A percentile compares a stretch with the other conserved stretches of the same genome.
Evolutionary conservation across 371 early-diverging fungal species (phyloP).

Genomic region (Lichtheimia corymbifera): DNA sequence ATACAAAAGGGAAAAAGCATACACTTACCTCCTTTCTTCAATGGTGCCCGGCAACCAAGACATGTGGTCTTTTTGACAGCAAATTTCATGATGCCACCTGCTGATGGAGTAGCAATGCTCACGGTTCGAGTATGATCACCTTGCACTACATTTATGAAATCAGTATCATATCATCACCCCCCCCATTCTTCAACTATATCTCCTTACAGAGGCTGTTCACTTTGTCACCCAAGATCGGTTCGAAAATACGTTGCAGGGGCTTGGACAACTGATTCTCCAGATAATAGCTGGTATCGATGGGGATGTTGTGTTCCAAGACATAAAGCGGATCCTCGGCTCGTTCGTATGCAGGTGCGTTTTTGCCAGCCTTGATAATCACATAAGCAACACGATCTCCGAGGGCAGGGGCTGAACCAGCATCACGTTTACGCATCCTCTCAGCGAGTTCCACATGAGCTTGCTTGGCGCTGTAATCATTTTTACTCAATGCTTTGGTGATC

Average conservation of each 20-base stretch:
- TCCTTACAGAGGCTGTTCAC: conserved; percentile 67
- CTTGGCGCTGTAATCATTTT: conserved; percentile 95
- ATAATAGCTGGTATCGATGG: conserved; percentile 99
- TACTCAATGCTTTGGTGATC: conserved; percentile 97
- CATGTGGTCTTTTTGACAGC: conserved; percentile 90
- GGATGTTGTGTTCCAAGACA: conserved; percentile 98
- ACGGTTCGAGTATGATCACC: conserved; percentile 95
- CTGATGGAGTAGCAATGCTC: conserved; percentile 82
- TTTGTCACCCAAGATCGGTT: conserved; percentile 96
- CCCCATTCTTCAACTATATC: neutral
- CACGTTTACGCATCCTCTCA: conserved; percentile 96
- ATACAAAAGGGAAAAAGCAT: neutral
- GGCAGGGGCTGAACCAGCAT: conserved; percentile 95
- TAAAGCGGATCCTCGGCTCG: conserved; percentile 99
- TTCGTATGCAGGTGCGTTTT: conserved; percentile 93
- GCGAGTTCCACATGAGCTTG: conserved; percentile 98
- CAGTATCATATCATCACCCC: neutral
- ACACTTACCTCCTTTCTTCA: conserved; percentile 71
- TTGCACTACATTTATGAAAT: conserved; percentile 40
- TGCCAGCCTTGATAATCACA: conserved; percentile 94
- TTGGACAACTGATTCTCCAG: conserved; percentile 98
- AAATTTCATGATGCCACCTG: conserved; percentile 95
- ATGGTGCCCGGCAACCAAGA: conserved; percentile 91
- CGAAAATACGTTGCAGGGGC: conserved; percentile 97
- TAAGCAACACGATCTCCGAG: conserved; percentile 99